These are phyloP conservation scores for Chenopodium album DNA, from an alignment of 148 eudicot species.

Conservation along the genomic window DNA sequence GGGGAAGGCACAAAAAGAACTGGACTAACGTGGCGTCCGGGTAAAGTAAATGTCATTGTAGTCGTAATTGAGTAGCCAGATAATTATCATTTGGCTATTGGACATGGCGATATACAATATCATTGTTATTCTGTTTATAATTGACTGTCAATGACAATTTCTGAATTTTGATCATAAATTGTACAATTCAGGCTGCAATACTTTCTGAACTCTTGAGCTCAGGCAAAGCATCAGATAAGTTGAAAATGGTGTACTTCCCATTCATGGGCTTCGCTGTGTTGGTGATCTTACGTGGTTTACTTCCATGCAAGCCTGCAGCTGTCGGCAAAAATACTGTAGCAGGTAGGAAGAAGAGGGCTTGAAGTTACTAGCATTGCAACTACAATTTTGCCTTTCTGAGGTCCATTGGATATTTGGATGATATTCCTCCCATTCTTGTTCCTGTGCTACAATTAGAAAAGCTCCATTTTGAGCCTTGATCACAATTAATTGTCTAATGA, in stretches of 20 bases:
- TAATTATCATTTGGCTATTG: background rate
- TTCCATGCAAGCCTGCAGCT: slow-evolving; percentile 38
- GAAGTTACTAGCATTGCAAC: slow-evolving; percentile 8
- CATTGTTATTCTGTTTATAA: background rate
- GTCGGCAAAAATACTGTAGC: slow-evolving; percentile 30
- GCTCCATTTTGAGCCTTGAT: background rate
- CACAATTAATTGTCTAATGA: background rate
- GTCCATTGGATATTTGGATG: background rate
- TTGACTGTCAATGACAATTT: background rate
- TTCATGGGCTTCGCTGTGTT: slow-evolving; percentile 60
- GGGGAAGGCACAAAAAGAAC: too few species aligned
- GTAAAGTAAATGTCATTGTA: background rate
- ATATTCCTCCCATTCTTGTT: background rate
- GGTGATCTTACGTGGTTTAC: slow-evolving; percentile 62
- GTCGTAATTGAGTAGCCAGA: background rate
- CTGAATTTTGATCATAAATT: background rate
- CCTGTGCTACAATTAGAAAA: background rate
- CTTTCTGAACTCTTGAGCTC: slow-evolving; percentile 54
- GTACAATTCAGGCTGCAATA: slow-evolving; percentile 56
- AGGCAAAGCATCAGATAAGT: slow-evolving; percentile 53
- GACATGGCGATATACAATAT: background rate
- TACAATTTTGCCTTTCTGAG: background rate
- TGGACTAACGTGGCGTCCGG: background rate
- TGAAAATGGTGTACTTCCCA: slow-evolving; percentile 61
- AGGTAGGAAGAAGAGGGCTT: slow-evolving; percentile 70